These are phyloP conservation scores for Syzygium jambos DNA, from an alignment of 345 rosid genomes.

Conservation along the genomic window DNA sequence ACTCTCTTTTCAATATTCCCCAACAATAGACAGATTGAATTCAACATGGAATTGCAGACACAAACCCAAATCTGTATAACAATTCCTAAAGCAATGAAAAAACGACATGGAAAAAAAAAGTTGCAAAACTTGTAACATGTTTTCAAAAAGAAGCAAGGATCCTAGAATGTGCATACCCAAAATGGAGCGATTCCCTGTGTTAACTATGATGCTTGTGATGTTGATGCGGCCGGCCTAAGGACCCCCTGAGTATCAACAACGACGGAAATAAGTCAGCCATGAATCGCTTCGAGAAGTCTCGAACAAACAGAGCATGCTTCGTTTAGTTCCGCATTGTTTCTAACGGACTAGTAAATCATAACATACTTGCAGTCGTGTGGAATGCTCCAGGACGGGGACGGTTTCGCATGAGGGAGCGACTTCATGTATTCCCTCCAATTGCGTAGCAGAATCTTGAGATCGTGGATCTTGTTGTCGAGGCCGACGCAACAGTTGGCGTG, in stretches of 20 bases:
- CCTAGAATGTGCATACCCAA: neutral
- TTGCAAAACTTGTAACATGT: neutral
- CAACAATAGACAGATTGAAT: neutral
- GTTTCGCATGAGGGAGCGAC: neutral
- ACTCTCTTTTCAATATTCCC: neutral
- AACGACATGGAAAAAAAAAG: neutral
- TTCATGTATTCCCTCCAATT: constrained; percentile 52
- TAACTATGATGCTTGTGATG: neutral
- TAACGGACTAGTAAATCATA: neutral
- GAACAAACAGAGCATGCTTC: neutral
- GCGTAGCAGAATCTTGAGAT: constrained; percentile 43
- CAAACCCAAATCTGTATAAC: neutral
- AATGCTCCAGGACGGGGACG: constrained; percentile 39
- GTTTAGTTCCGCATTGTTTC: neutral
- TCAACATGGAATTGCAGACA: neutral
- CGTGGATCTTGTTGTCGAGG: constrained; percentile 42
- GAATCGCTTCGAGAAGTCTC: neutral
- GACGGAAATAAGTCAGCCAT: neutral
- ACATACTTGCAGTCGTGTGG: constrained; percentile 52
- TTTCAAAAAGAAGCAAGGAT: neutral
- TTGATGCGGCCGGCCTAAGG: neutral
- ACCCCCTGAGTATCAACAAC: neutral
- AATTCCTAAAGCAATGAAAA: neutral
- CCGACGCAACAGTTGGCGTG: constrained; percentile 86
- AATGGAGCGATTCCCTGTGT: neutral